Base-by-base conservation (phyloP, 768 basidiomycete genomes). In the Cystoderma amianthinum region DNA sequence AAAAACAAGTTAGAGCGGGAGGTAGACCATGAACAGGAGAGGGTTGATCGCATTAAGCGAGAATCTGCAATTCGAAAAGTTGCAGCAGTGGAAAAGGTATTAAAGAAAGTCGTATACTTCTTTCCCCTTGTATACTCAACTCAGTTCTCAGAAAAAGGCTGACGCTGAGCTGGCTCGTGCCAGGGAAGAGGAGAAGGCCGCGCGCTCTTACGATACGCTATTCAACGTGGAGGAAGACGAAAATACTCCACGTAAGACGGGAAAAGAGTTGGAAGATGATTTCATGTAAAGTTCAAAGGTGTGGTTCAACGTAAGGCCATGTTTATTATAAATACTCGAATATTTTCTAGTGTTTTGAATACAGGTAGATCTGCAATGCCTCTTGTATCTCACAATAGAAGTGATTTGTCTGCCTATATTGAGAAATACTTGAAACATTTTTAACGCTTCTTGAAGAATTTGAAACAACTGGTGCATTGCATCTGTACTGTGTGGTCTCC, bases 21-120 rank as follows among this genome's bases (percentile, higher is more conserved):
- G 24, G 89, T 96, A 17, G 89, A 98, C 52, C 94, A 97, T 53
- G 95, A 98, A 55, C 79, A 84, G 49, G 94, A 95, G 50, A 72
- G 74, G 17, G 65, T 90, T 19, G 92, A 91, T 21, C 74, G 95
- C 13, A 58, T 91, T 50, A 93, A 91, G 57, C 64, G 67, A 41
- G 91, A 92, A 55, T 80, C 75, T 33, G 76, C 81, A 1, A 62
- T 63, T 19, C 79, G 82, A 38, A 71, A 83, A 39, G 71, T 68
- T 2, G 72, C 67, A 0, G 86, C 83, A 2, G 71, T 68, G 1
- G 83, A 85, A 45, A 78, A 78, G 72, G 94, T 90, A 32, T 15
- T 52, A 11, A n/a, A 21, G 13, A 23, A n/a, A n/a, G n/a, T 11
- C 33, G 21, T 13, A 19, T 37, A 19, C 20, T 10, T 12, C 33